phyloP scores from a whole-genome alignment of 202 grass and related monocot genomes.

The Dendrocalamus latiflorus region DNA sequence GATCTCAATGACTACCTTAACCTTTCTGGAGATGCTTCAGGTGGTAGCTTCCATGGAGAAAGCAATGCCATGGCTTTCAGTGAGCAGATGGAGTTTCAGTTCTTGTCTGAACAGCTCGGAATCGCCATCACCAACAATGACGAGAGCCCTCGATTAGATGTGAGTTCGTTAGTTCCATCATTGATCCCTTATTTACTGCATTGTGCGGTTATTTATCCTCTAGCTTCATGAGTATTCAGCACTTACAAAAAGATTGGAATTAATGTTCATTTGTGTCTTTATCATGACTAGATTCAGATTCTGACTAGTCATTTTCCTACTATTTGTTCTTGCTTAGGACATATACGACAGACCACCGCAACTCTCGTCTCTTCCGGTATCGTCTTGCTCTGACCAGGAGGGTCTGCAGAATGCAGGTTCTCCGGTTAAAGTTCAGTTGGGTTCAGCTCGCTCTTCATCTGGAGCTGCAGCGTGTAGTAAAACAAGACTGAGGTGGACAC shows the following conservation, averaged over 20 bases:
- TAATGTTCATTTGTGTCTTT: not conserved
- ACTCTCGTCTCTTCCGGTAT: conserved; percentile 11
- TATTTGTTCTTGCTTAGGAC: conserved; percentile 45
- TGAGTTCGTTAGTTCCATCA: conserved; percentile 36
- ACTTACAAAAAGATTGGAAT: not conserved
- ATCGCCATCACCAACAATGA: conserved; percentile 52
- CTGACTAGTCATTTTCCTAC: not conserved
- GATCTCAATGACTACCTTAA: conserved; percentile 57
- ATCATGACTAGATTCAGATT: not conserved
- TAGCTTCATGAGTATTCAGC: not conserved
- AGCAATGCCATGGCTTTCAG: conserved; percentile 31
- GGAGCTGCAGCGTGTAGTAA: conserved; percentile 36
- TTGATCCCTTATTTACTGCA: not conserved
- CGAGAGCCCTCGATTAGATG: conserved; percentile 61
- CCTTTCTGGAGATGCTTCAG: conserved; percentile 49
- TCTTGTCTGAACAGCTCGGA: conserved; percentile 84
- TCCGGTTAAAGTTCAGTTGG: conserved; percentile 43
- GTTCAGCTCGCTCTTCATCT: conserved; percentile 34
- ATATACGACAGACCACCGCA: conserved; percentile 47
- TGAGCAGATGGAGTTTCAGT: conserved; percentile 72
- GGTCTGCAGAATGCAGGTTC: not conserved
- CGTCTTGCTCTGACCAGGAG: conserved; percentile 29
- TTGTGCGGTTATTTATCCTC: not conserved
- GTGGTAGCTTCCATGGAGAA: conserved; percentile 38
- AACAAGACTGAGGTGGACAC: conserved; percentile 73